Base-by-base conservation (phyloP, 2,329 filamentous ascomycete species). In the Cladorrhinum sp. region DNA sequence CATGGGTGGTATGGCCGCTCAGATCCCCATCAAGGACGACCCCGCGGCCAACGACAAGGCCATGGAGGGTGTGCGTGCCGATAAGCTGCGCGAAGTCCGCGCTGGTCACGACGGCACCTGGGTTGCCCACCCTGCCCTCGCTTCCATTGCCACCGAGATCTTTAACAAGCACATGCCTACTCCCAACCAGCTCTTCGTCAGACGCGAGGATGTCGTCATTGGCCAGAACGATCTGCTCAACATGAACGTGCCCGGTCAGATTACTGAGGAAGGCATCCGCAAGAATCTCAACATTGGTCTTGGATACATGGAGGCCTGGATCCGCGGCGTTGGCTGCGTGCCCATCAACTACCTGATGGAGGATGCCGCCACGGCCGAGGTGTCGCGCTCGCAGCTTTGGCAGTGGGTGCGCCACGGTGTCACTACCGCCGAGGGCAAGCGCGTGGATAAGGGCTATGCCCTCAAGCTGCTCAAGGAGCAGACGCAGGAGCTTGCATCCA, bases 101-200 rank as follows among this genome's bases (percentile, higher is more conserved):
- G 95, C 95, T 57, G 95, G 95, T 60, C 95, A 99, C 78, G 95
- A 99, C 74, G 94, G 83, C 61, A 97, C 94, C 65, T 98, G 94
- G 95, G 94, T 99, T 60, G 95, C 95, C 42, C 95, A 99, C 79
- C 95, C 95, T 8, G 93, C 92, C 1, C 86, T 99, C 57, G 94
- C 95, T 3, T 69, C 82, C 62, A 96, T 98, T 70, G 94, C 95
- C 21, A 86, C 86, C 46, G 94, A 97, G 53, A 84, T 98, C 71
- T 99, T 99, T 85, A 96, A 98, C 85, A 88, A 93, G 80, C 81
- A 98, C 82, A 99, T 99, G 95, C 95, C 95, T 9, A 96, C 94
- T 2, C 93, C 95, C 53, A 99, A 99, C 81, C 95, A 99, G 79
- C 86, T 96, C 71, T 95, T 94, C 75, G 80, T 92, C 65, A 91